phyloP scores from a whole-genome alignment of 257 asterid genomes.

The Solanum chmielewskii region DNA sequence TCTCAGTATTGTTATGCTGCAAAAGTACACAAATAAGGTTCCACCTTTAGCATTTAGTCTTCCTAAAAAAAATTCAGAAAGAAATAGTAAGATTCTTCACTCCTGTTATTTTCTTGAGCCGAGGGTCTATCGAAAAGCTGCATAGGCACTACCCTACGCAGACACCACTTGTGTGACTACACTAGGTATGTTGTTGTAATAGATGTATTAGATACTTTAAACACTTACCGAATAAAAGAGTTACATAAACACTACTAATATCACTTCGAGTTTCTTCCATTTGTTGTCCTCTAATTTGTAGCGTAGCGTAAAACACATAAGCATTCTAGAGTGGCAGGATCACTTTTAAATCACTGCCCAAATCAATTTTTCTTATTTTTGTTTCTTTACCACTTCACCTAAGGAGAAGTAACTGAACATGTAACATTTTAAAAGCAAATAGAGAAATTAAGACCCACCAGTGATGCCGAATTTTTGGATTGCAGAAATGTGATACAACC shows the following conservation, averaged over 20 bases:
- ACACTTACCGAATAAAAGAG: neutral
- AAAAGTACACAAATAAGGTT: neutral
- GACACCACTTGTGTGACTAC: neutral
- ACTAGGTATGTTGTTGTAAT: neutral
- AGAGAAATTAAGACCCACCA: constrained; percentile 25
- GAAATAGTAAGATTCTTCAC: neutral
- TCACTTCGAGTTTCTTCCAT: neutral
- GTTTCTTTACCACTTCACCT: neutral
- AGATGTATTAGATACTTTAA: neutral
- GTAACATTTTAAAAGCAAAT: neutral
- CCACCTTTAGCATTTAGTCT: neutral
- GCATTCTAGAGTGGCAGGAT: neutral
- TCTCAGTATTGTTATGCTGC: constrained; percentile 33
- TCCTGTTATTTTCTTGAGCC: neutral
- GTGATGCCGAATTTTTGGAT: constrained; percentile 39
- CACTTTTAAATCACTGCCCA: neutral
- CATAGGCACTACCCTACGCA: neutral
- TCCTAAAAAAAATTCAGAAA: neutral
- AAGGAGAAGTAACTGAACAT: neutral
- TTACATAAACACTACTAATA: neutral
- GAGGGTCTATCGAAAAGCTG: neutral
- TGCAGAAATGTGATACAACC: constrained; percentile 62
- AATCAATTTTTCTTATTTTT: neutral
- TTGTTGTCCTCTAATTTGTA: neutral
- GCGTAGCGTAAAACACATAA: neutral